phyloP scores from a whole-genome alignment of 352 stramenopile species.

The Phytophthora quininea region DNA sequence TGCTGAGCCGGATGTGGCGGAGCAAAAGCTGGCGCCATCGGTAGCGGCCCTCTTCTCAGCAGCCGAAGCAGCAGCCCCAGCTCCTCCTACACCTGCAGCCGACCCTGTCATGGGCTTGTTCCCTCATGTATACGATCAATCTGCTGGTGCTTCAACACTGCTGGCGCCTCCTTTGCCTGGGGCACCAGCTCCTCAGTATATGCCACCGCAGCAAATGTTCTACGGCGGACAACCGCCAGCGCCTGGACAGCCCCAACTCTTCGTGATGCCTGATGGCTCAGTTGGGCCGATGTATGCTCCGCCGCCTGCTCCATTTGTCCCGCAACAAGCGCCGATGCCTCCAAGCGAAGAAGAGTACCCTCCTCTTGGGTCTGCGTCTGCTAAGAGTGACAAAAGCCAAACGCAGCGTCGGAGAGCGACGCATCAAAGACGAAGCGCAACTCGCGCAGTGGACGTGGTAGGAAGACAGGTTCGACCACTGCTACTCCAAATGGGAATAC shows the following conservation, averaged over 20 bases:
- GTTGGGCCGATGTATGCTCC: slow-evolving; percentile 39
- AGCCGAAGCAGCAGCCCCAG: slow-evolving; percentile 16
- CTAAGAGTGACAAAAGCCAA: slow-evolving; percentile 20
- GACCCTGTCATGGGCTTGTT: slow-evolving; percentile 52
- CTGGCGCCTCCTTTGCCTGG: slow-evolving; percentile 37
- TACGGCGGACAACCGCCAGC: slow-evolving; percentile 27
- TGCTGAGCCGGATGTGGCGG: slow-evolving; percentile 1
- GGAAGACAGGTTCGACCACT: slow-evolving; percentile 17
- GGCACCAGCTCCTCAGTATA: slow-evolving; percentile 19
- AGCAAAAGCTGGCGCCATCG: slow-evolving; percentile 17
- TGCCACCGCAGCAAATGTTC: slow-evolving; percentile 23
- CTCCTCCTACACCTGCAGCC: slow-evolving; percentile 13
- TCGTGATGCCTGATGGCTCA: slow-evolving; percentile 40
- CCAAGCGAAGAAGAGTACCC: slow-evolving; percentile 39
- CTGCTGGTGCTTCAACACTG: slow-evolving; percentile 22
- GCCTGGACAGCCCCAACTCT: slow-evolving; percentile 31
- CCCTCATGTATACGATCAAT: slow-evolving; percentile 54
- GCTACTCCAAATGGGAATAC: slow-evolving; percentile 3
- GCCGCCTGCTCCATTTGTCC: slow-evolving; percentile 11
- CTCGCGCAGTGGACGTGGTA: slow-evolving; percentile 18
- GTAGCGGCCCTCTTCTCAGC: slow-evolving; percentile 44
- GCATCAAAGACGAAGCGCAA: slow-evolving; percentile 27
- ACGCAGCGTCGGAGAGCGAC: neutral
- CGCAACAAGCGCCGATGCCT: slow-evolving; percentile 20
- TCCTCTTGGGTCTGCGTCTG: slow-evolving; percentile 23